Evolutionary conservation across 148 eudicot species (phyloP), one percentile per base, ranked within the genome.

Genomic region (Hydrangea macrophylla): DNA sequence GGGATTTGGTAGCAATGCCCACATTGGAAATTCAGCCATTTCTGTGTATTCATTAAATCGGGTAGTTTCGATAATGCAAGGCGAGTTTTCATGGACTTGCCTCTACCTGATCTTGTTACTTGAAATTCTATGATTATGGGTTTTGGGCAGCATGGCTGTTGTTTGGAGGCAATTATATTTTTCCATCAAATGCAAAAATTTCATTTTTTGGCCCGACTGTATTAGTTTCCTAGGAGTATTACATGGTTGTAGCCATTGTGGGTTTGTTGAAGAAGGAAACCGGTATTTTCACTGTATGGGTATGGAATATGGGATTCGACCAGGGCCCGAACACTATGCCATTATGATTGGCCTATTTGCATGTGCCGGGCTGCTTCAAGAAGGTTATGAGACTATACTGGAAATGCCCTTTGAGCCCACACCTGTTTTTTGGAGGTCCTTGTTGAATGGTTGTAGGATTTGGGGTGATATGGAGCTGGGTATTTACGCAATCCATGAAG

Each of bases 381-480:
- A 76, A 65, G 82, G 73, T 5, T 74, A 74, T 57, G 68, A 70
- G 23, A 54, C 64, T 50, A 50, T 79, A 64, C 32, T 27, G 26
- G 11, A 67, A 39, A 70, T 79, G 82, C 82, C 82, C 59, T 70
- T 64, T 67, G 73, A 60, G 55, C 61, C 70, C 9, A 68, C 74
- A 51, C 68, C 59, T 53, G 67, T 75, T 23, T 71, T 80, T 55
- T 75, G 83, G 83, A 55, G 75, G 67, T 66, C 70, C 32, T 51
- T 75, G 55, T 24, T 76, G 68, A 75, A 72, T 55, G 77, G 79
- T 17, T 80, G 79, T 73, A 72, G 77, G 48, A 68, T 75, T 42
- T 68, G 74, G 76, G 53, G 76, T 30, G 31, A 70, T 9, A 32
- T 51, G 35, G 77, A 69, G 30, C 11, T 76, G 58, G 79, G 77